Percentiles rank a stretch among this genome's conserved stretches.
Evolutionary conservation across 306 rosid species (phyloP).

Genomic region (Crotalaria pallida): DNA sequence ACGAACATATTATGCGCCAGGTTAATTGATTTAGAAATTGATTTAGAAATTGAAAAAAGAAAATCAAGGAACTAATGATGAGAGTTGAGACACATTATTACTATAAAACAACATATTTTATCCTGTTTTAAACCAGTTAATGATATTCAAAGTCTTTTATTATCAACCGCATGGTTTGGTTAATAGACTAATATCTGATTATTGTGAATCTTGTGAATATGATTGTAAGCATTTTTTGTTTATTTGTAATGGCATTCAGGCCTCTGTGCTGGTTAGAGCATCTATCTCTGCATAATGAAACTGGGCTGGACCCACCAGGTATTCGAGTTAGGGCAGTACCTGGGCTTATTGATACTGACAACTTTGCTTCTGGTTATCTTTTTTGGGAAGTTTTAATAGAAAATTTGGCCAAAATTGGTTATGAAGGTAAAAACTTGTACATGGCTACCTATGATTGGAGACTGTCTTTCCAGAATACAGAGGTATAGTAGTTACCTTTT

Average conservation of each 20-base stretch:
- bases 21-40: too few species aligned
- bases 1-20: too few species aligned
- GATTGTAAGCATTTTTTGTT: neutral
- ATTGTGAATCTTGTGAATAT: neutral
- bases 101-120: too few species aligned
- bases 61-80: too few species aligned
- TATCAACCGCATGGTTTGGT: too few species aligned
- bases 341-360: conserved; percentile 51
- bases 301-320: conserved; percentile 82
- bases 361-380: conserved; percentile 52
- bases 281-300: conserved; percentile 64
- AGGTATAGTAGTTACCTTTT: conserved; percentile 44
- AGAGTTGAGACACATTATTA: neutral
- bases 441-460: conserved; percentile 88
- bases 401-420: conserved; percentile 76
- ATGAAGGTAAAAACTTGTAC: conserved; percentile 70
- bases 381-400: conserved; percentile 73
- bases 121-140: neutral
- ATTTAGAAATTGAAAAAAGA: too few species aligned
- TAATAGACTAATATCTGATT: neutral
- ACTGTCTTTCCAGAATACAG: conserved; percentile 77
- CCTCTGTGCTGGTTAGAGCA: conserved; percentile 85
- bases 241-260: conserved; percentile 26
- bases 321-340: conserved; percentile 75
- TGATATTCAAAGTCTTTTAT: neutral